Evolutionary conservation across 2,329 filamentous ascomycete species (phyloP), one percentile per base, ranked within the genome.

Genomic region (Fusarium sp.): DNA sequence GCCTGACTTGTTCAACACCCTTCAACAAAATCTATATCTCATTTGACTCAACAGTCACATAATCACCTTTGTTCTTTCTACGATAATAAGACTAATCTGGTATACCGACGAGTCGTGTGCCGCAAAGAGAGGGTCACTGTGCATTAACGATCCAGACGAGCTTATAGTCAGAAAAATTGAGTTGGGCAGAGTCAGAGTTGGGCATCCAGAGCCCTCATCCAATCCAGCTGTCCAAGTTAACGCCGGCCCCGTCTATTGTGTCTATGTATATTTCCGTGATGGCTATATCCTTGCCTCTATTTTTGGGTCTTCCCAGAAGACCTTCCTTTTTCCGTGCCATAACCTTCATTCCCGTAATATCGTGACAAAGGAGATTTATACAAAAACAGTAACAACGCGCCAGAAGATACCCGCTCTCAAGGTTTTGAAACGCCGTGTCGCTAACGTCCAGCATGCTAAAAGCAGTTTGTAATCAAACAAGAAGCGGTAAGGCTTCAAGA

Each of bases 221-320:
- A 42, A 41, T 41, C 57, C 49, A 57, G 48, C 62, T 60, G 61
- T 60, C 60, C 44, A 54, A 52, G 58, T 58, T 58, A 72, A 74
- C 73, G 68, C 73, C 73, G 49, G 34, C 58, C 66, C 65, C 61
- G 60, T 75, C 68, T 74, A 74, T 75, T 67, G 62, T 56, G 21
- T 75, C 65, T 75, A 68, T 55, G 58, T 54, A 18, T 26, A 45
- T 51, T 49, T 45, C 56, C 26, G 18, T 48, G 10, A 19, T 65
- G 61, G 59, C 58, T 39, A 41, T 65, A 34, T 52, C 45, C 44
- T 57, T 62, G 39, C 58, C 64, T 58, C 62, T 62, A 66, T 55
- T 60, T 58, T 62, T 49, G 60, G 56, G 14, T 65, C 66, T 69
- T 69, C 19, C 69, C 70, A 55, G 62, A 49, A 61, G 53, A 62